Conservation (phyloP, 495 filamentous ascomycete genomes). For the Talaromyces stipitatus region DNA sequence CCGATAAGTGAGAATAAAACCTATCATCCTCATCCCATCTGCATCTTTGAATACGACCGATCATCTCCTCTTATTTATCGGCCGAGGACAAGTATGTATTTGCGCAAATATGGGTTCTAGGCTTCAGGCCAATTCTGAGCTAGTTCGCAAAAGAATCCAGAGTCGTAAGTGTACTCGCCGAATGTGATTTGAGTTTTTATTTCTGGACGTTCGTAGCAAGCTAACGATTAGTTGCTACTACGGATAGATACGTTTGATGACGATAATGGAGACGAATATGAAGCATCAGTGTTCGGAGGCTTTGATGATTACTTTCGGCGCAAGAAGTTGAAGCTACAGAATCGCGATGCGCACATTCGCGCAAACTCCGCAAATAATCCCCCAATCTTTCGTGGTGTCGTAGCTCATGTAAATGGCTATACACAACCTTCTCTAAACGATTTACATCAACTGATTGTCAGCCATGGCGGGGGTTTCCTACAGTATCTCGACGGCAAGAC, state of each 20-base stretch:
- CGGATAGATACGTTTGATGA: slow-evolving; percentile 47
- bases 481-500: slow-evolving; percentile 96
- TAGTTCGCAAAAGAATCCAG: slow-evolving; percentile 78
- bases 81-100: slow-evolving; percentile 8
- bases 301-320: slow-evolving; percentile 85
- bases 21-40: not conserved
- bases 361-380: slow-evolving; percentile 58
- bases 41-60: not conserved
- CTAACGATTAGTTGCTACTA: slow-evolving; percentile 9
- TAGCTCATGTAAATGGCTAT: slow-evolving; percentile 88
- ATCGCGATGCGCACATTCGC: slow-evolving; percentile 77
- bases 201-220: not conserved
- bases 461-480: slow-evolving; percentile 84
- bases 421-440: slow-evolving; percentile 87
- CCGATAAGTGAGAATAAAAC: not conserved
- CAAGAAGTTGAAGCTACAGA: slow-evolving; percentile 94
- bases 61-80: slow-evolving; percentile 2
- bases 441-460: slow-evolving; percentile 76
- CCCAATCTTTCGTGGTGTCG: slow-evolving; percentile 79
- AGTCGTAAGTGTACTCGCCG: slow-evolving; percentile 35
- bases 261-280: slow-evolving; percentile 89
- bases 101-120: slow-evolving; percentile 65
- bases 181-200: not conserved
- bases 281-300: slow-evolving; percentile 75
- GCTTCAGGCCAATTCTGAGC: slow-evolving; percentile 66